Percentiles rank a stretch among this genome's conserved stretches.
Conservation (phyloP, 495 filamentous ascomycete species). For the Letharia lupina region DNA sequence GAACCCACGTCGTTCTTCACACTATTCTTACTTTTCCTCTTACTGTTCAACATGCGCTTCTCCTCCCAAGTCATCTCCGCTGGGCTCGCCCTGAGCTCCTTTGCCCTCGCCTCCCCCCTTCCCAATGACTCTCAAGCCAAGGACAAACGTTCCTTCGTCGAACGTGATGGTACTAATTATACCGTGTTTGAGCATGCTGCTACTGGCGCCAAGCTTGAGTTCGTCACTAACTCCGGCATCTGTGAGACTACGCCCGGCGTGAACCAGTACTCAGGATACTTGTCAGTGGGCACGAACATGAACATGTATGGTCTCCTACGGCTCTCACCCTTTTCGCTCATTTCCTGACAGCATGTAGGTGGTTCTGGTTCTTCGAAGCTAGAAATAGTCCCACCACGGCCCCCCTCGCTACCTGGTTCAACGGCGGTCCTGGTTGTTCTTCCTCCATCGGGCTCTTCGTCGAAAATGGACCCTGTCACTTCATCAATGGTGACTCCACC, state of each 20-base stretch:
- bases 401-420: slow-evolving; percentile 47
- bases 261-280: slow-evolving; percentile 49
- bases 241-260: slow-evolving; percentile 48
- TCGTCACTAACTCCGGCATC: slow-evolving; percentile 49
- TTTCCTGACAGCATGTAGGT: slow-evolving; percentile 10
- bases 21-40: slow-evolving; percentile 1
- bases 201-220: slow-evolving; percentile 43
- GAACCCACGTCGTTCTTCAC: neutral
- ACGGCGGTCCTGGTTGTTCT: slow-evolving; percentile 48
- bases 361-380: slow-evolving; percentile 37
- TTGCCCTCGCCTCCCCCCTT: slow-evolving; percentile 27
- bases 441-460: slow-evolving; percentile 50
- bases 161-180: slow-evolving; percentile 37
- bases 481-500: slow-evolving; percentile 38
- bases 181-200: slow-evolving; percentile 47
- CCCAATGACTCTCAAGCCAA: slow-evolving; percentile 12
- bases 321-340: neutral
- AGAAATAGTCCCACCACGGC: slow-evolving; percentile 41
- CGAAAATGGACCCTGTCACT: slow-evolving; percentile 50
- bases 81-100: slow-evolving; percentile 21
- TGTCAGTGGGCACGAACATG: slow-evolving; percentile 44
- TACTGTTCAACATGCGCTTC: slow-evolving; percentile 15
- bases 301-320: slow-evolving; percentile 36
- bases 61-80: slow-evolving; percentile 16
- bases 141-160: slow-evolving; percentile 39